Evolutionary conservation across 768 basidiomycete genomes (phyloP).

Genomic region (Tricholoma sp.): DNA sequence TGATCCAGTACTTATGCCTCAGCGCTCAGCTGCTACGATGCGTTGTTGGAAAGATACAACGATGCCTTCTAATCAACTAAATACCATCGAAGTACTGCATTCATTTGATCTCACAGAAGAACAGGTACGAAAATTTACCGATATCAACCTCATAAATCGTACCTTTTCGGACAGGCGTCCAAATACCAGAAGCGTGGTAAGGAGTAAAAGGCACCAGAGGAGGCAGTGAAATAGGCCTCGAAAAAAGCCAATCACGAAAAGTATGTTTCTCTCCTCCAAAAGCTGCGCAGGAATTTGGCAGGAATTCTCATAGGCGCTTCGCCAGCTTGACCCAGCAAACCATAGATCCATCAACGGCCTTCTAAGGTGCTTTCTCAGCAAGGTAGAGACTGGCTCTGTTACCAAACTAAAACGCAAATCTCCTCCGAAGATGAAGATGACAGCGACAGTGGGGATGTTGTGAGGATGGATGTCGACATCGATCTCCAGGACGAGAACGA

Average conservation of each 20-base stretch:
- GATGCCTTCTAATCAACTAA: conserved; percentile 77
- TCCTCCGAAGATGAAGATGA: conserved; percentile 25
- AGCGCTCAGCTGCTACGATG: conserved; percentile 41
- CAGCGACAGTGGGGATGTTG: conserved; percentile 22
- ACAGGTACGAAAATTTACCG: conserved; percentile 46
- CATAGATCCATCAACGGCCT: conserved; percentile 72
- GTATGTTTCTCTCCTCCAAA: conserved; percentile 36
- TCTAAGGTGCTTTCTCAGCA: conserved; percentile 46
- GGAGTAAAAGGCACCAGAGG: conserved; percentile 77
- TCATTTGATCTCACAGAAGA: conserved; percentile 62
- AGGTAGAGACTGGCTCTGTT: conserved; percentile 16
- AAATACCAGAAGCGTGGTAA: conserved; percentile 88
- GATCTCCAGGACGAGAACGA: conserved; percentile 33
- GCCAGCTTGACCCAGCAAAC: conserved; percentile 89
- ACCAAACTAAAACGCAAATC: conserved; percentile 47
- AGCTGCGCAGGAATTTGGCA: not conserved
- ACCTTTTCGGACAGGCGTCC: conserved; percentile 29
- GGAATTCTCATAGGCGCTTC: not conserved
- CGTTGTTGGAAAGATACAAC: conserved; percentile 80
- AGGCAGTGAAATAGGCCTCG: conserved; percentile 82
- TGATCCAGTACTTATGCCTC: too few species aligned
- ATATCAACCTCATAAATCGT: not conserved
- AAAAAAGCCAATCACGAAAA: conserved; percentile 87
- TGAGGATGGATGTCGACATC: conserved; percentile 30
- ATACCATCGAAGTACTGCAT: conserved; percentile 92